A percentile compares a stretch with the other conserved stretches of the same genome.
phyloP scores from a whole-genome alignment of 176 grass and related monocot species.

The Otatea glauca region DNA sequence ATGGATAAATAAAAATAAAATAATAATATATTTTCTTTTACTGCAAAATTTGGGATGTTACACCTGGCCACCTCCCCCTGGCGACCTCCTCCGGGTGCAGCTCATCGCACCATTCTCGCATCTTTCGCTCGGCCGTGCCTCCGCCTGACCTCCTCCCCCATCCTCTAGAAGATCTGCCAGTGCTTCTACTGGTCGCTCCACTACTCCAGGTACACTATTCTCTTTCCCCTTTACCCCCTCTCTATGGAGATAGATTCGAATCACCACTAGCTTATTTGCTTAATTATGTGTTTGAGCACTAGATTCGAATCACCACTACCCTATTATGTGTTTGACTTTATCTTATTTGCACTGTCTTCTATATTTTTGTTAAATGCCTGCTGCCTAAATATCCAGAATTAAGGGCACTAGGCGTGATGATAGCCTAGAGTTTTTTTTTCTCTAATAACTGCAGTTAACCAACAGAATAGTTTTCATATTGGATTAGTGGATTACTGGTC shows the following conservation, averaged over 20 bases:
- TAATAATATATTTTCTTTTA: too few relatives aligned
- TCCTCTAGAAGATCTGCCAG: constrained; percentile 88
- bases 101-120: too few relatives aligned
- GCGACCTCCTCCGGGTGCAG: too few relatives aligned
- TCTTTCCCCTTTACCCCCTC: neutral
- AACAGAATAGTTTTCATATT: neutral
- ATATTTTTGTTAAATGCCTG: neutral
- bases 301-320: too few relatives aligned
- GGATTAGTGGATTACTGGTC: too few relatives aligned
- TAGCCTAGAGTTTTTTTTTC: neutral
- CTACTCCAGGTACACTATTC: constrained; percentile 59
- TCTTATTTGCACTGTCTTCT: neutral
- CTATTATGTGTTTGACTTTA: neutral
- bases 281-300: too few relatives aligned
- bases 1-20: too few relatives aligned
- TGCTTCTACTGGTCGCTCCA: constrained; percentile 98
- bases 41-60: too few relatives aligned
- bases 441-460: neutral
- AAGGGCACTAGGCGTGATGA: neutral
- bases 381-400: neutral
- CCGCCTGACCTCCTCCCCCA: too few relatives aligned
- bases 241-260: neutral
- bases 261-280: neutral
- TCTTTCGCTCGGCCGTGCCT: too few relatives aligned
- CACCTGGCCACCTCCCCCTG: too few relatives aligned